These are phyloP conservation scores for Chalara sp. DNA, from an alignment of 2,329 filamentous ascomycete species.

Conservation along the genomic window DNA sequence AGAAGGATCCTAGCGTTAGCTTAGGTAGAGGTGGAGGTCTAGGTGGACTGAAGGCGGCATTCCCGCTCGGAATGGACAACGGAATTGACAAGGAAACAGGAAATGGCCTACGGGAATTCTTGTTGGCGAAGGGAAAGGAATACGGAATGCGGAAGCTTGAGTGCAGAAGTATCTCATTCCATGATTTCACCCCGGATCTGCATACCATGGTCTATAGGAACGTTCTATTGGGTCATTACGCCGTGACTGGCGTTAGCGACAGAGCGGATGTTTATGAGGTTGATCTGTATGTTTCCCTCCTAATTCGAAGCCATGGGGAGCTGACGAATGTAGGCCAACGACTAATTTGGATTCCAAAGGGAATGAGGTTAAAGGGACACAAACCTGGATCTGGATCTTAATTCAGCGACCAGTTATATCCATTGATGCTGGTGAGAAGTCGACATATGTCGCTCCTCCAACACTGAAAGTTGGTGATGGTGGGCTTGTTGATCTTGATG, in stretches of 20 bases:
- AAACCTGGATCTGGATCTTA: slow-evolving; percentile 22
- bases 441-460: not conserved
- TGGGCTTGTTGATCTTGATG: too few species aligned
- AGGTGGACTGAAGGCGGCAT: not conserved
- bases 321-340: slow-evolving; percentile 7
- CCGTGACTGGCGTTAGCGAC: slow-evolving; percentile 3
- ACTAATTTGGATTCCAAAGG: slow-evolving; percentile 1
- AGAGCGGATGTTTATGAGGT: slow-evolving; percentile 19
- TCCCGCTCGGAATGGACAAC: not conserved
- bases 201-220: slow-evolving; percentile 9
- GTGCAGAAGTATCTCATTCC: slow-evolving; percentile 19
- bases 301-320: not conserved
- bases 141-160: slow-evolving; percentile 11
- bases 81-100: slow-evolving; percentile 18
- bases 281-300: slow-evolving; percentile 20
- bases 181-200: slow-evolving; percentile 21
- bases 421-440: not conserved
- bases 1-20: not conserved
- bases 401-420: slow-evolving; percentile 15
- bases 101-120: slow-evolving; percentile 19
- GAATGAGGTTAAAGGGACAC: not conserved
- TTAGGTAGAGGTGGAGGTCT: not conserved
- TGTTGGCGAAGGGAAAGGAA: slow-evolving; percentile 15
- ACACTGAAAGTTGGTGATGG: not conserved
- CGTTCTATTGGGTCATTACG: slow-evolving; percentile 16